Evolutionary conservation across 352 stramenopile species (phyloP).

Genomic region (Pythium apleroticum): DNA sequence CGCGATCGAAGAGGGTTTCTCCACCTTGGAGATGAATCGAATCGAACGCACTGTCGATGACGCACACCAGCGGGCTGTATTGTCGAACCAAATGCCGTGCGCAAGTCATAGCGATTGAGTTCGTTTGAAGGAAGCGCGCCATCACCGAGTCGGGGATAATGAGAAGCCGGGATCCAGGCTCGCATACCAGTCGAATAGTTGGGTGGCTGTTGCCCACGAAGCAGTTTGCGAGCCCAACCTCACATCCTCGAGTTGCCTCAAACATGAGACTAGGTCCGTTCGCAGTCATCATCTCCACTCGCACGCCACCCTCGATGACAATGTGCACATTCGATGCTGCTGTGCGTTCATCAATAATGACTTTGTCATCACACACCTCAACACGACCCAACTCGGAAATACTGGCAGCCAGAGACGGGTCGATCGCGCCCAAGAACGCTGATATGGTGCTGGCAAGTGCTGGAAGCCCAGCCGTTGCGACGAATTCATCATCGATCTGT

Average conservation of each 20-base stretch:
- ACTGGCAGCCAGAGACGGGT: conserved; percentile 7
- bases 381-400: conserved; percentile 11
- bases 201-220: conserved; percentile 55
- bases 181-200: conserved; percentile 45
- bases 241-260: conserved; percentile 52
- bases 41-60: conserved; percentile 80
- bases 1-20: conserved; percentile 75
- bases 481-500: neutral
- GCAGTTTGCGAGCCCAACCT: conserved; percentile 65
- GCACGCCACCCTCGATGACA: conserved; percentile 56
- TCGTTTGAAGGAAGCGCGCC: conserved; percentile 51
- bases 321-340: conserved; percentile 41
- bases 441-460: conserved; percentile 4
- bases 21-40: conserved; percentile 83
- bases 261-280: neutral
- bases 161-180: conserved; percentile 45
- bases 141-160: conserved; percentile 62
- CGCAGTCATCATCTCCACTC: conserved; percentile 43
- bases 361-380: conserved; percentile 18
- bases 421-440: conserved; percentile 10
- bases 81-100: conserved; percentile 67
- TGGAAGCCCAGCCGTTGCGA: neutral
- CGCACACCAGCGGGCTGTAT: conserved; percentile 68
- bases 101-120: conserved; percentile 49
- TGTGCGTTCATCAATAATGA: conserved; percentile 12